Base-by-base conservation (phyloP, 1,139 yeast species). In the Yamadazyma spencermartinsiae region DNA sequence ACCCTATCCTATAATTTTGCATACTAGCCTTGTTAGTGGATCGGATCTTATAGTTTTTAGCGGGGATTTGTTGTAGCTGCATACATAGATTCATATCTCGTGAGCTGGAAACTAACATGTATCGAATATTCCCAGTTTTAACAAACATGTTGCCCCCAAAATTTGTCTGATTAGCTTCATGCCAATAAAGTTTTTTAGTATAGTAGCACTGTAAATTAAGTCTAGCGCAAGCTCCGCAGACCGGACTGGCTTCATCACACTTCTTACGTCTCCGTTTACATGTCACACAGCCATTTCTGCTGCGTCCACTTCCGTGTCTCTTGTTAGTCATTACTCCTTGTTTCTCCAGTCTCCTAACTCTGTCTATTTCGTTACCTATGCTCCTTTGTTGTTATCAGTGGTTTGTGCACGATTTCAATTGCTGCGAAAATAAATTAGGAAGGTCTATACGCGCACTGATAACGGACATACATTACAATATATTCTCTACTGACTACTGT, bases 261-360 rank as follows among this genome's bases (percentile, higher is more conserved):
- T 86, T 76, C 58, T 83, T 84, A 65, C 82, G 82, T 30, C 90
- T 61, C 33, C 72, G 68, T 43, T 87, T 77, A 51, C 92, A 84
- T 0, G 86, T 80, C 33, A 79, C 58, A 55, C 90, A 84, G 0
- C 92, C 92, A 44, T 65, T 67, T 47, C 72, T 64, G 32, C 49
- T 48, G 12, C 35, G 30, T 2, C 24, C 21, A 2, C 13, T 15
- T 11, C 36, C 38, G 35, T 31, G 24, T 36, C 39, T 19, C 24
- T 34, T 37, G n/a, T 8, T 27, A 13, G 26, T 12, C 26, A 12
- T 28, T 28, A n/a, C n/a, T n/a, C n/a, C n/a, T n/a, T n/a, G n/a
- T 13, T 26, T 26, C 7, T 5, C 29, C 29, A 20, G 10, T 7
- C 7, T 20, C 10, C 7, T 20, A 20, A n/a, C n/a, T n/a, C n/a